These are phyloP conservation scores for Coleophoma crateriformis DNA, from an alignment of 2,329 filamentous ascomycete genomes.

Conservation along the genomic window DNA sequence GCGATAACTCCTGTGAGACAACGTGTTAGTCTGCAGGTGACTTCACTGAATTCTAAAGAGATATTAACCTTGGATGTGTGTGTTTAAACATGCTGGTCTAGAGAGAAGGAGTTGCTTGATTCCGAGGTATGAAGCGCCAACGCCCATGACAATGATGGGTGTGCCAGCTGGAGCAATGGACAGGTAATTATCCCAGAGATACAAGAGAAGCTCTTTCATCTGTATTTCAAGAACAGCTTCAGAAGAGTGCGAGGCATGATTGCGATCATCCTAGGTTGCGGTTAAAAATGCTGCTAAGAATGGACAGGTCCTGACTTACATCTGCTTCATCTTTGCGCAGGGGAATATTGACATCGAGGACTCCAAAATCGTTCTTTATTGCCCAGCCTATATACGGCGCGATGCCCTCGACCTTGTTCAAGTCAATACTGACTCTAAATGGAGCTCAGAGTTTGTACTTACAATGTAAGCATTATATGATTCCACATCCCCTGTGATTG, in stretches of 20 bases:
- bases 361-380: constrained; percentile 65
- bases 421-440: constrained; percentile 17
- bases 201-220: constrained; percentile 70
- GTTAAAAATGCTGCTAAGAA: not conserved
- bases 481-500: constrained; percentile 41
- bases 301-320: constrained; percentile 33
- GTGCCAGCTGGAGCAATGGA: constrained; percentile 65
- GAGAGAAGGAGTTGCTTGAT: constrained; percentile 76
- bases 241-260: constrained; percentile 28
- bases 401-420: constrained; percentile 69
- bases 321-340: constrained; percentile 64
- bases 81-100: constrained; percentile 30
- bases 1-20: constrained; percentile 65
- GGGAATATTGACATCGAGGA: constrained; percentile 90
- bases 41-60: not conserved
- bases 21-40: constrained; percentile 7
- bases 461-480: constrained; percentile 86
- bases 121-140: constrained; percentile 83
- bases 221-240: constrained; percentile 42
- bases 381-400: constrained; percentile 84
- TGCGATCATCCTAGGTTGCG: constrained; percentile 1
- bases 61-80: constrained; percentile 40
- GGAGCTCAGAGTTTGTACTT: constrained; percentile 33
- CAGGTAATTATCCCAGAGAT: constrained; percentile 96
- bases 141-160: constrained; percentile 76